Evolutionary conservation across 768 basidiomycete species (phyloP).

Genomic region (Ramaria rubella): DNA sequence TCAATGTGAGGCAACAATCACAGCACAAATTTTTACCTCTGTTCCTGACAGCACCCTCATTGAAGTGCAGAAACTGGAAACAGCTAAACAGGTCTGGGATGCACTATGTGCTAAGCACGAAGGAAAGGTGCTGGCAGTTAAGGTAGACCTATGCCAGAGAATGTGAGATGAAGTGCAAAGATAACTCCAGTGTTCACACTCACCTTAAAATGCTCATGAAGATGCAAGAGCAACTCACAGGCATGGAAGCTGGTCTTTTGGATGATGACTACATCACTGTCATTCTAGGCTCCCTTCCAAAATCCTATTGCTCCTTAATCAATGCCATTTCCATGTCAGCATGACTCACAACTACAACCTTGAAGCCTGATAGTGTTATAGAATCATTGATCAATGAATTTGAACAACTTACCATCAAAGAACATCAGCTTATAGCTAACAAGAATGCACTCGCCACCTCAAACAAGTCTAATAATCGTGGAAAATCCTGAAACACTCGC

Average conservation of each 20-base stretch:
- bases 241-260: too few relatives aligned
- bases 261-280: too few relatives aligned
- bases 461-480: too few relatives aligned
- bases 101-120: conserved; percentile 7
- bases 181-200: conserved; percentile 7
- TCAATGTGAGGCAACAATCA: too few relatives aligned
- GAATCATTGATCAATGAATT: conserved; percentile 7
- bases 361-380: too few relatives aligned
- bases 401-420: not conserved
- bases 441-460: not conserved
- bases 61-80: not conserved
- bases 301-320: not conserved
- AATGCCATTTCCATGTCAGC: too few relatives aligned
- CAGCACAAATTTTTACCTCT: too few relatives aligned
- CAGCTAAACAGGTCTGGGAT: conserved; percentile 10
- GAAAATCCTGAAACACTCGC: too few relatives aligned
- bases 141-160: not conserved
- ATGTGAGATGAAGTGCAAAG: conserved; percentile 12
- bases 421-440: not conserved
- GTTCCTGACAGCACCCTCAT: too few relatives aligned
- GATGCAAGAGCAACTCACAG: too few relatives aligned
- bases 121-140: conserved; percentile 10
- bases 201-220: conserved; percentile 12
- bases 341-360: too few relatives aligned
- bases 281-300: not conserved